These are phyloP conservation scores for Neurospora intermedia DNA, from an alignment of 495 filamentous ascomycete species.

Conservation along the genomic window DNA sequence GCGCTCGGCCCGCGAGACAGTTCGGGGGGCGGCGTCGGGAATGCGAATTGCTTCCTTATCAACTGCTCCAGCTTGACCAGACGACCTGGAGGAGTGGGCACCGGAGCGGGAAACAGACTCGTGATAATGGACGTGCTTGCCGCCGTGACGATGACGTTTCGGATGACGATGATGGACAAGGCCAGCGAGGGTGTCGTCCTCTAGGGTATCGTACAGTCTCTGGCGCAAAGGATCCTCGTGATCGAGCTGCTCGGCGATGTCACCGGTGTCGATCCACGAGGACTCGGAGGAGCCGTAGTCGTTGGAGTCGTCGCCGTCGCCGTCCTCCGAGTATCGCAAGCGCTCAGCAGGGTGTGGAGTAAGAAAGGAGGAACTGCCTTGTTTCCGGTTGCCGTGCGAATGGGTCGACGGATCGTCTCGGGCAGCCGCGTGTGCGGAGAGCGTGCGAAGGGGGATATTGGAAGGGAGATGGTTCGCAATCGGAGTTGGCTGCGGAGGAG, in stretches of 20 bases:
- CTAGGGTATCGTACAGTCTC: constrained; percentile 50
- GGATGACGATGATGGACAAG: constrained; percentile 32
- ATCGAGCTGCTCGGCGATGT: constrained; percentile 82
- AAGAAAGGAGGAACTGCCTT: neutral
- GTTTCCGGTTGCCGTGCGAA: neutral
- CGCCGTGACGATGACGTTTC: constrained; percentile 16
- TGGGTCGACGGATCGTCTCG: constrained; percentile 13
- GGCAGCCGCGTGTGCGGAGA: constrained; percentile 29
- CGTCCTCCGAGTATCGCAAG: constrained; percentile 17
- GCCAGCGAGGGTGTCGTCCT: constrained; percentile 44
- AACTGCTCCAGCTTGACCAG: constrained; percentile 33
- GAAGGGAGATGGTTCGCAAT: constrained; percentile 39
- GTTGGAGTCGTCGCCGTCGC: constrained; percentile 25
- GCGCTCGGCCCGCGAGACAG: constrained; percentile 52
- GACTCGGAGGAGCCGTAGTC: constrained; percentile 46
- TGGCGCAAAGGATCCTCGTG: constrained; percentile 67
- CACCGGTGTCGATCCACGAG: constrained; percentile 89
- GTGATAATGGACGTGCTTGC: constrained; percentile 39
- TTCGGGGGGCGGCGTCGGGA: constrained; percentile 54
- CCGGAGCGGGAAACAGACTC: constrained; percentile 12
- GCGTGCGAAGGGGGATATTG: constrained; percentile 52
- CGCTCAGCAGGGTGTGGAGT: constrained; percentile 7
- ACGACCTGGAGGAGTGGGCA: constrained; percentile 8
- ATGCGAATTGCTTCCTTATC: constrained; percentile 77
- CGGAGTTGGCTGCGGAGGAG: constrained; percentile 29